phyloP scores from a whole-genome alignment of 2,329 filamentous ascomycete genomes.

The Penicillium sp. region DNA sequence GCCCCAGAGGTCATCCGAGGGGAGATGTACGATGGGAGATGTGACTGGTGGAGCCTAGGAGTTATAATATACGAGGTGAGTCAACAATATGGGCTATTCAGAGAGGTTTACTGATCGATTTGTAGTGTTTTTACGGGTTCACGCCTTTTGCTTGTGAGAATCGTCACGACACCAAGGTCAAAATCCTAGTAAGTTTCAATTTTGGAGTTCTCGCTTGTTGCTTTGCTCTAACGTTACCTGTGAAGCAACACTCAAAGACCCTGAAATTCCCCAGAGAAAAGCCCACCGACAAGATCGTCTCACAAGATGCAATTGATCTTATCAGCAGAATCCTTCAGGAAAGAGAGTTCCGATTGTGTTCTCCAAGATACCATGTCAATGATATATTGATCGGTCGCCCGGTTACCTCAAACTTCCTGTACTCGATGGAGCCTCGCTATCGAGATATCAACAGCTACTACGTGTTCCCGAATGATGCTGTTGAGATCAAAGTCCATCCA shows the following conservation, averaged over 20 bases:
- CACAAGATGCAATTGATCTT: constrained; percentile 74
- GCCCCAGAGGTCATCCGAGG: constrained; percentile 89
- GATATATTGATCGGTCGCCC: constrained; percentile 52
- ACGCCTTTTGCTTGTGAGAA: constrained; percentile 88
- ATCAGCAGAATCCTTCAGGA: constrained; percentile 74
- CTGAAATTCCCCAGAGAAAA: constrained; percentile 70
- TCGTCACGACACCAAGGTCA: constrained; percentile 80
- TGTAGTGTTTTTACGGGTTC: constrained; percentile 79
- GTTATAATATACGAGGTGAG: constrained; percentile 84
- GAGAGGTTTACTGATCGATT: background rate
- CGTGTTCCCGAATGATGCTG: constrained; percentile 81
- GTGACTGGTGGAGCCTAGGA: constrained; percentile 96
- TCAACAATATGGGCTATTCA: background rate
- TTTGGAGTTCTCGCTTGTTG: background rate
- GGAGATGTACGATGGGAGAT: constrained; percentile 84
- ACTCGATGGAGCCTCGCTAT: constrained; percentile 36
- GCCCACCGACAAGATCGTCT: constrained; percentile 61
- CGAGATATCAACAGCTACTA: constrained; percentile 59
- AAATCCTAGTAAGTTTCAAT: constrained; percentile 69
- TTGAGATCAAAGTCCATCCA: constrained; percentile 85
- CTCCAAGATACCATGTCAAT: constrained; percentile 71
- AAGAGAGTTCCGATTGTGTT: constrained; percentile 76
- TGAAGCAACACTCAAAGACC: constrained; percentile 66
- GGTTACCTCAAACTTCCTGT: constrained; percentile 35
- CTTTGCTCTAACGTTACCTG: constrained; percentile 14